Base-by-base conservation (phyloP, 371 early-diverging fungal genomes). In the Rhizopus delemar region DNA sequence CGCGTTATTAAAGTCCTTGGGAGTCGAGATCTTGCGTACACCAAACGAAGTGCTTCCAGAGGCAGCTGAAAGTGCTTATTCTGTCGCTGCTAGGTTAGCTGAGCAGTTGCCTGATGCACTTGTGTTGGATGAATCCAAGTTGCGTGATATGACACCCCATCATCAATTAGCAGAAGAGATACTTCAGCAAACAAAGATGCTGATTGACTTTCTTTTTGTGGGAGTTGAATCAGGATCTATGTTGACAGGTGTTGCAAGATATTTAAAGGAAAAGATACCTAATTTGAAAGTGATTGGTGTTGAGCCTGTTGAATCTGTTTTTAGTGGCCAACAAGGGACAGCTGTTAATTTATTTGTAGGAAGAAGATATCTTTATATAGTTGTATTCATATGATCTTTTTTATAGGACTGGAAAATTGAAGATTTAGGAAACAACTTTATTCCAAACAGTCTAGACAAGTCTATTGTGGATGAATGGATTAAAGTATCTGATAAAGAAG, bases 11-110 rank as follows among this genome's bases (percentile, higher is more conserved):
- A 97, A 96, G 74, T 96, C 95, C 4, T 80, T 97, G 13, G 98
- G 97, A 41, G 97, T 98, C 34, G 97, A 98, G 73, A 96, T 96
- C 69, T 89, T 96, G 57, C 92, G 97, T 62, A 97, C 99, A 6
- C 98, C 98, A 31, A 97, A 97, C 32, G 98, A 97, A 75, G 99
- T 97, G 8, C 95, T 96, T 15, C 96, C 93, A 93, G 97, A 97
- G 74, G 86, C 97, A 28, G 97, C 98, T 48, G 96, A 97, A 66
- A 93, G 94, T 31, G 96, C 97, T 69, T 97, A 97, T 71, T 93
- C 93, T 65, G 95, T 98, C 38, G 98, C 99, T 31, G 85, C 88
- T 58, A 89, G 92, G 29, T 77, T 98, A 65, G 91, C 94, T 71
- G 81, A 89, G 45, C 94, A 97, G 72, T 96, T 98, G 61, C 91